Evolutionary conservation across 2,329 filamentous ascomycete species (phyloP).

Genomic region (Colletotrichum sidae): DNA sequence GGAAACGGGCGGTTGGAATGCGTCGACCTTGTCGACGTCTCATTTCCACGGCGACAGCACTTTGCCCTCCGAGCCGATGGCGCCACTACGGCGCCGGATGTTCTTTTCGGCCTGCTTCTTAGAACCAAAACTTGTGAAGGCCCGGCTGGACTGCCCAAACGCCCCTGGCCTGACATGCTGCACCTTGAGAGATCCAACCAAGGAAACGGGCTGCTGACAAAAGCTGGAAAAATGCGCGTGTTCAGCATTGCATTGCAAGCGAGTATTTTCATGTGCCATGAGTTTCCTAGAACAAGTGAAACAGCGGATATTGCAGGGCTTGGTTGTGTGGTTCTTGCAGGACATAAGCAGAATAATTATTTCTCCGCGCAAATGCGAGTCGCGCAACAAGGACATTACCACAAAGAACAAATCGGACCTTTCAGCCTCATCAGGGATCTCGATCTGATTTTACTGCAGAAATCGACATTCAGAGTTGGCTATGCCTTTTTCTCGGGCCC

Average conservation of each 20-base stretch:
- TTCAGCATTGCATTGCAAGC: background rate
- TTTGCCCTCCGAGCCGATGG: slow-evolving; percentile 17
- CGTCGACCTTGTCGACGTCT: slow-evolving; percentile 28
- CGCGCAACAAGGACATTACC: background rate
- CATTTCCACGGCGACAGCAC: slow-evolving; percentile 31
- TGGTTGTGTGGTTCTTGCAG: too few relatives aligned
- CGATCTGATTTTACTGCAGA: slow-evolving; percentile 14
- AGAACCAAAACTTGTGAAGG: background rate
- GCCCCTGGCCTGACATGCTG: background rate
- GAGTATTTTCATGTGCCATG: background rate
- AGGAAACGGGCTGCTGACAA: slow-evolving; percentile 6
- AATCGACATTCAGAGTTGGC: background rate
- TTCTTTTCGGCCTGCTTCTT: slow-evolving; percentile 19
- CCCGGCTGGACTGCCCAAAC: slow-evolving; percentile 14
- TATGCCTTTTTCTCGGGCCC: slow-evolving; percentile 7
- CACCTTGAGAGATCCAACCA: slow-evolving; percentile 2
- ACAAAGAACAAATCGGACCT: background rate
- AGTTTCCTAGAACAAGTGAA: background rate
- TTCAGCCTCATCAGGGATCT: slow-evolving; percentile 7
- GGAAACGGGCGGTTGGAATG: slow-evolving; percentile 29
- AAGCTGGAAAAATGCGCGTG: background rate
- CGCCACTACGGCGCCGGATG: slow-evolving; percentile 15
- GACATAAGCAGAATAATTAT: too few relatives aligned
- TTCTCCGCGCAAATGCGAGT: too few relatives aligned
- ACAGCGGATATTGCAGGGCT: background rate